Evolutionary conservation across 2,329 filamentous ascomycete species (phyloP), one percentile per base, ranked within the genome.

Genomic region (Ophiosphaerella narmari): DNA sequence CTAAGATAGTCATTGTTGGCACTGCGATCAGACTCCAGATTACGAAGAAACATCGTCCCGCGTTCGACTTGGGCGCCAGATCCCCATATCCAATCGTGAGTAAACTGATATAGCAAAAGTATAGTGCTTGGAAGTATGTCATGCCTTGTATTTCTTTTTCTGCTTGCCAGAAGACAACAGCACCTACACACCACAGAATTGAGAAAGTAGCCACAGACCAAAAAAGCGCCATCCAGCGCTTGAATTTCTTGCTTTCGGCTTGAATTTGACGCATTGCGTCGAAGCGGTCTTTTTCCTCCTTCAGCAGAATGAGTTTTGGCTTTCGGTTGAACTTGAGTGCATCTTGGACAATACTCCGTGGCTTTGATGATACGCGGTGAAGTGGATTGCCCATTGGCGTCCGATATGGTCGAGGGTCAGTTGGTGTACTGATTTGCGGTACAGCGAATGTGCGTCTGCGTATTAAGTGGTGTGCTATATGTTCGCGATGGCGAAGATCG

Each of bases 71-170:
- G 0, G 91, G 91, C 1, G 86, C 85, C 5, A 87, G 72, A 58
- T 96, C 91, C 3, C 92, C 92, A 62, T 96, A 96, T 1, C 92
- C 92, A 33, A 96, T 89, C 0, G 92, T 96, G 2, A 91, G 79
- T 21, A 96, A 82, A 2, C 86, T 87, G 31, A 91, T 85, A 70
- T 94, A 97, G 59, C 86, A 86, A 67, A 96, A 95, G 73, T 96
- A 96, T 37, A 97, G 80, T 0, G 86, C 83, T 48, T 91, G 78
- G 60, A 93, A 96, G 66, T 96, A 97, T 1, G 75, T 80, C 84
- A 91, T 74, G 1, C 66, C 60, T 58, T 84, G 82, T 0, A 78
- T 75, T 2, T 79, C 61, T 7, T 74, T 65, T 58, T 89, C 86
- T 0, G 82, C 77, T 29, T 74, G 63, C 78, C 82, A 87, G 68